Conservation (phyloP, 176 grass and related monocot genomes). For the Aegilops tauschii region DNA sequence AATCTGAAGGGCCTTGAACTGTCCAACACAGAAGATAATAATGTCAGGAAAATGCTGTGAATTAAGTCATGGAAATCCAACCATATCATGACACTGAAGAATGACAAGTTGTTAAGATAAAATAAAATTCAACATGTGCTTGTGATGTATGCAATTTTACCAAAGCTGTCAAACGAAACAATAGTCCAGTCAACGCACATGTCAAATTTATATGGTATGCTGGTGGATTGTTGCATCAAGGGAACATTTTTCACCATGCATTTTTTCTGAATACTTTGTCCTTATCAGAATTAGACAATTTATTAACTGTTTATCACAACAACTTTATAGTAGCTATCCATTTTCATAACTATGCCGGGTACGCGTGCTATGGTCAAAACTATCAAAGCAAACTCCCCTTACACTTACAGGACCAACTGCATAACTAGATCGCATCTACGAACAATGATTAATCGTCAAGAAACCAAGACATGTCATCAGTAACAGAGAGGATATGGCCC, state of each 20-base stretch:
- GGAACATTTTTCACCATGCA: neutral
- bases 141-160: neutral
- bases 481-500: neutral
- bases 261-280: neutral
- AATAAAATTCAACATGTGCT: neutral
- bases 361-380: neutral
- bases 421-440: neutral
- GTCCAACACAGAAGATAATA: slow-evolving; percentile 13
- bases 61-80: neutral
- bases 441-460: neutral
- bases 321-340: neutral
- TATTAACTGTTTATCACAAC: neutral
- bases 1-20: slow-evolving; percentile 27
- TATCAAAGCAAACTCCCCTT: neutral
- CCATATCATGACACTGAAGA: slow-evolving; percentile 9
- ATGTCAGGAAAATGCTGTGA: slow-evolving; percentile 10
- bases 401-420: slow-evolving; percentile 16
- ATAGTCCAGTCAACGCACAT: neutral
- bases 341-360: neutral
- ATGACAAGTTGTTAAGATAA: neutral
- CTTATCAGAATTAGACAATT: neutral
- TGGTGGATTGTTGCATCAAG: neutral
- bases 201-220: neutral
- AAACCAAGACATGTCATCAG: neutral
- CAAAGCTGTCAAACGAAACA: slow-evolving; percentile 8